These are phyloP conservation scores for Fusarium pseudoanthophilum DNA, from an alignment of 2,329 filamentous ascomycete species.

Conservation along the genomic window DNA sequence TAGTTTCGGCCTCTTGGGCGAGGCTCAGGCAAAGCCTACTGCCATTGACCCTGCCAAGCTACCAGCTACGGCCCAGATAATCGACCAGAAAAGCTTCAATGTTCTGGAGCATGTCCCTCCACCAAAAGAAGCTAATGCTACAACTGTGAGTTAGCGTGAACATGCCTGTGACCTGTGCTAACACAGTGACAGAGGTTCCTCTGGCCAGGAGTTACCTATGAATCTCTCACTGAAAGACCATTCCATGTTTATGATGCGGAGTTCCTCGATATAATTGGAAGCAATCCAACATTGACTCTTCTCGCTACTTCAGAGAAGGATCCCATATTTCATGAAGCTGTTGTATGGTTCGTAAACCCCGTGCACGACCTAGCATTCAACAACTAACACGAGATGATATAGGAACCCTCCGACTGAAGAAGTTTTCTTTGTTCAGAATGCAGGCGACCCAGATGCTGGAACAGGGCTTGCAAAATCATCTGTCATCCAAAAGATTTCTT, in stretches of 20 bases:
- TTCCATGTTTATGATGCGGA: slow-evolving; percentile 57
- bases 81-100: slow-evolving; percentile 40
- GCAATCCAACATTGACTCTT: slow-evolving; percentile 60
- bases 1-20: not conserved
- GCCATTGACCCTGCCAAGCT: not conserved
- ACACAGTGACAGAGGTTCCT: slow-evolving; percentile 13
- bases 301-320: slow-evolving; percentile 57
- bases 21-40: not conserved
- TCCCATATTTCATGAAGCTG: slow-evolving; percentile 66
- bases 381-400: rapidly evolving
- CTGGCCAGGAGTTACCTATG: slow-evolving; percentile 39
- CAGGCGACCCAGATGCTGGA: slow-evolving; percentile 58
- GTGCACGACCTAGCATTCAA: rapidly evolving
- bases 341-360: slow-evolving; percentile 54
- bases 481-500: slow-evolving; percentile 61
- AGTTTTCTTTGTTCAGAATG: slow-evolving; percentile 65
- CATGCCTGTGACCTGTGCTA: rapidly evolving
- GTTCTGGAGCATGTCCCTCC: slow-evolving; percentile 33
- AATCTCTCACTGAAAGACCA: slow-evolving; percentile 36
- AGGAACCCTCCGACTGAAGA: slow-evolving; percentile 59
- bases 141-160: slow-evolving; percentile 10
- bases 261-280: slow-evolving; percentile 62
- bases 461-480: slow-evolving; percentile 63
- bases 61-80: slow-evolving; percentile 34
- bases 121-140: slow-evolving; percentile 27